Percentiles rank a stretch among this genome's conserved stretches.
These are phyloP conservation scores for Eleusine indica DNA, from an alignment of 176 grass and related monocot genomes.

Conservation along the genomic window DNA sequence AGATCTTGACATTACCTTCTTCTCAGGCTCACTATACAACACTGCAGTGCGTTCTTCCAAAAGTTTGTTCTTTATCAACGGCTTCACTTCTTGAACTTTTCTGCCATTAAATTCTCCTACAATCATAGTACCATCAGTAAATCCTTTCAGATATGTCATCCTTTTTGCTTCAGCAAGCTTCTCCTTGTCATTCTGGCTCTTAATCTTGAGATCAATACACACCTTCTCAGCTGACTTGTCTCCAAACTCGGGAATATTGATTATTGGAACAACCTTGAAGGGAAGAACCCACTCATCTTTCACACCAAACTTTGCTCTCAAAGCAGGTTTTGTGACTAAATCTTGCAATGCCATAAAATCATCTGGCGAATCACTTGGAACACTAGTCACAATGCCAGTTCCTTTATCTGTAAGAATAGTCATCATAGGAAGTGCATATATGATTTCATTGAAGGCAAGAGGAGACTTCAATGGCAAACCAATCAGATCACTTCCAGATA, in stretches of 20 bases:
- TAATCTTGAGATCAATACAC: conserved; percentile 63
- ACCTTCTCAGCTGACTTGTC: conserved; percentile 80
- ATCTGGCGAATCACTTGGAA: conserved; percentile 76
- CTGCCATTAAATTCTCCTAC: conserved; percentile 63
- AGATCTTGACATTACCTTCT: conserved; percentile 87
- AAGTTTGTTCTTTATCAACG: conserved; percentile 67
- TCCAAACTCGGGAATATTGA: conserved; percentile 84
- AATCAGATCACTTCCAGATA: conserved; percentile 68
- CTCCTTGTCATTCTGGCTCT: conserved; percentile 83
- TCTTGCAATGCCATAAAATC: conserved; percentile 78
- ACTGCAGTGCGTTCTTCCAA: conserved; percentile 56
- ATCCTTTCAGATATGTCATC: conserved; percentile 78
- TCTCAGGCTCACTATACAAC: conserved; percentile 75
- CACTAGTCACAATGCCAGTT: conserved; percentile 69
- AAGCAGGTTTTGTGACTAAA: conserved; percentile 62
- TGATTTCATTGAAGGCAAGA: conserved; percentile 61
- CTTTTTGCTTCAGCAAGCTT: conserved; percentile 77
- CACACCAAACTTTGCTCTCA: conserved; percentile 65
- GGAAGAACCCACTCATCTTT: conserved; percentile 71
- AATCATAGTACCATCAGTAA: conserved; percentile 81
- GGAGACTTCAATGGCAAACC: conserved; percentile 65
- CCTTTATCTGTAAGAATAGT: conserved; percentile 72
- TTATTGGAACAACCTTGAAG: conserved; percentile 63
- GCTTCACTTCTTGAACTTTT: conserved; percentile 80
- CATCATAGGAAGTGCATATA: conserved; percentile 76